Evolutionary conservation across 768 basidiomycete genomes (phyloP).

Genomic region (Naganishia onofrii): DNA sequence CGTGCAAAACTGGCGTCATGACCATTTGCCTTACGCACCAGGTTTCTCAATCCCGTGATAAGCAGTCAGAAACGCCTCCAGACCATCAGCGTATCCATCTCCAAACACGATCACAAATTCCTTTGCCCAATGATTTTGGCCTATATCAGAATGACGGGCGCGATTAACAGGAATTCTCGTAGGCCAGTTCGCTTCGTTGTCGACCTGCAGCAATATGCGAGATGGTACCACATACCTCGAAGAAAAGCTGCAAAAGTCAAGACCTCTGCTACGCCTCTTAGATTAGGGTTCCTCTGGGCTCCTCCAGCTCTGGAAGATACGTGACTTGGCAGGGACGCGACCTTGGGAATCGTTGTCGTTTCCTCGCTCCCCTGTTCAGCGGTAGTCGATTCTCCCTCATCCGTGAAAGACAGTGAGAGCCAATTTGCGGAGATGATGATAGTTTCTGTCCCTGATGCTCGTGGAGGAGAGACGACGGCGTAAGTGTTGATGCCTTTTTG

Average conservation of each 20-base stretch:
- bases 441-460: conserved; percentile 88
- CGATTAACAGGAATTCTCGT: background rate
- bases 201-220: background rate
- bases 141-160: conserved; percentile 22
- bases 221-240: conserved; percentile 60
- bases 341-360: conserved; percentile 37
- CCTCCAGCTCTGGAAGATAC: too few species aligned
- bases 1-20: too few species aligned
- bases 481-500: conserved; percentile 71
- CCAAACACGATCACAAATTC: conserved; percentile 86
- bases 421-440: conserved; percentile 90
- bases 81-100: conserved; percentile 83
- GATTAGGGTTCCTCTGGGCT: conserved; percentile 57
- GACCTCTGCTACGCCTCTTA: conserved; percentile 81
- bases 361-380: background rate
- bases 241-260: conserved; percentile 79
- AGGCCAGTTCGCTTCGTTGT: background rate
- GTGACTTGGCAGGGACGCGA: conserved; percentile 54
- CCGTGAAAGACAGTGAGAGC: conserved; percentile 45
- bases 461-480: conserved; percentile 74
- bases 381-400: background rate
- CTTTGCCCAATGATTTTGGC: conserved; percentile 75
- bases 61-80: conserved; percentile 83
- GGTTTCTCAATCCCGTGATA: conserved; percentile 71
- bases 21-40: conserved; percentile 56